Evolutionary conservation across 352 stramenopile species (phyloP).

Genomic region (Phytopythium helicoides): DNA sequence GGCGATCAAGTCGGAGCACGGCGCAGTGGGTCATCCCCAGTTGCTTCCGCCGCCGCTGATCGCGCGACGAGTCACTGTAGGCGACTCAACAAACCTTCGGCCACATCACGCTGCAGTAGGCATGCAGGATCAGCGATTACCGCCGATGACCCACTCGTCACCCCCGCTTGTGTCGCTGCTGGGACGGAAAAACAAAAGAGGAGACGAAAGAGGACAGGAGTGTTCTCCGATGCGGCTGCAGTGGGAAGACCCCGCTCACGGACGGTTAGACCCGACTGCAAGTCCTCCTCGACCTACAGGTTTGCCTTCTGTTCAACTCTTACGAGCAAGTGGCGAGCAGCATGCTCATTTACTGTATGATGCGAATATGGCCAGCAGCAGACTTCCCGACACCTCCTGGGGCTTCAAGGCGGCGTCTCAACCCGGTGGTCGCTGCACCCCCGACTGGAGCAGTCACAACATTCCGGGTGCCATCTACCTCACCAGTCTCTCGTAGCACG

Average conservation of each 20-base stretch:
- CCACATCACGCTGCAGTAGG: background rate
- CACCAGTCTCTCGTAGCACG: background rate
- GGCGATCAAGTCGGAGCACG: background rate
- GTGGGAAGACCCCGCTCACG: conserved; percentile 32
- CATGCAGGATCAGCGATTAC: background rate
- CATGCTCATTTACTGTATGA: background rate
- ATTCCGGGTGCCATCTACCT: background rate
- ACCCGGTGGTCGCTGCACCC: background rate
- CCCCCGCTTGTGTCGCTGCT: conserved; percentile 29
- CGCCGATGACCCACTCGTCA: conserved; percentile 1
- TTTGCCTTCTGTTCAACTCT: too few species aligned
- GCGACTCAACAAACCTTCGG: background rate
- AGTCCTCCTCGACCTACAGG: conserved; percentile 22
- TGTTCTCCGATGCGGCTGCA: conserved; percentile 35
- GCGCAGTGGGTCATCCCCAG: background rate
- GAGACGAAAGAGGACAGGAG: conserved; percentile 20
- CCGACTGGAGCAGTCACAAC: conserved; percentile 1
- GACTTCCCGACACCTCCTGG: conserved; percentile 14
- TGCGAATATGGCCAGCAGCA: background rate
- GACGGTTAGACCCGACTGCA: conserved; percentile 27
- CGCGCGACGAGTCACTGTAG: background rate
- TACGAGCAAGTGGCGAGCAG: conserved; percentile 10
- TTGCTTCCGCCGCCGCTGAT: conserved; percentile 5
- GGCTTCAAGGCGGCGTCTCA: conserved; percentile 19
- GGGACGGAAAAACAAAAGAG: conserved; percentile 28